These are phyloP conservation scores for Trichoderma sp. DNA, from an alignment of 2,329 filamentous ascomycete genomes.

Conservation along the genomic window DNA sequence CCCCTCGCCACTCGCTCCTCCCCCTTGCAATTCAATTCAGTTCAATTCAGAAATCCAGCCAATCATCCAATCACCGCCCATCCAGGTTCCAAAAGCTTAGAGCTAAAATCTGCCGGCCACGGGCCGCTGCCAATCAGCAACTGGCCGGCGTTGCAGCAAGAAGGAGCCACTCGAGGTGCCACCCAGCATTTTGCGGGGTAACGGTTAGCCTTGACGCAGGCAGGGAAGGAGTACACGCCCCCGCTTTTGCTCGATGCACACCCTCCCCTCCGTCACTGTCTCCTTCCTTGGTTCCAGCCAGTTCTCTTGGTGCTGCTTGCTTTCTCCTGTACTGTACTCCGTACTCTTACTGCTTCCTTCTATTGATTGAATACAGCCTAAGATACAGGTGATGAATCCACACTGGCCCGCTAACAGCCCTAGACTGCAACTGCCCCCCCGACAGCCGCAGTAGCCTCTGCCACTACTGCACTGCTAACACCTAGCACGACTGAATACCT, in stretches of 20 bases:
- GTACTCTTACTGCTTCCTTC: no score
- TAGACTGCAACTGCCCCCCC: background rate
- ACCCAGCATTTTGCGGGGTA: conserved; percentile 20
- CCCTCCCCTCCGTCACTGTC: background rate
- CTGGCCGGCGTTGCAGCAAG: conserved; percentile 14
- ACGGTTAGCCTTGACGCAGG: conserved; percentile 1
- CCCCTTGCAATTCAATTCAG: background rate
- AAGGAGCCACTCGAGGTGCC: conserved; percentile 11
- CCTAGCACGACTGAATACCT: background rate
- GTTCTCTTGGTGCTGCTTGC: background rate
- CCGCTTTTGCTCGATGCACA: background rate
- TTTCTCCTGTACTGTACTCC: background rate
- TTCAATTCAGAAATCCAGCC: background rate
- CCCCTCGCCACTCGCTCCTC: background rate
- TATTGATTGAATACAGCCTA: background rate
- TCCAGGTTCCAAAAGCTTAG: background rate
- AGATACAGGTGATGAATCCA: background rate
- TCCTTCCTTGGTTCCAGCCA: background rate
- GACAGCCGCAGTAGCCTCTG: background rate
- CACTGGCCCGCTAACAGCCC: background rate
- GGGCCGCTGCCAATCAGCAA: conserved; percentile 21
- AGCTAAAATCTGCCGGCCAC: conserved; percentile 19
- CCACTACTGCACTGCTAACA: background rate
- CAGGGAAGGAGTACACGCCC: background rate
- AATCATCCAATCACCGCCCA: background rate